Conservation (phyloP, 2,329 filamentous ascomycete genomes). For the Lasiodiplodia citricola region DNA sequence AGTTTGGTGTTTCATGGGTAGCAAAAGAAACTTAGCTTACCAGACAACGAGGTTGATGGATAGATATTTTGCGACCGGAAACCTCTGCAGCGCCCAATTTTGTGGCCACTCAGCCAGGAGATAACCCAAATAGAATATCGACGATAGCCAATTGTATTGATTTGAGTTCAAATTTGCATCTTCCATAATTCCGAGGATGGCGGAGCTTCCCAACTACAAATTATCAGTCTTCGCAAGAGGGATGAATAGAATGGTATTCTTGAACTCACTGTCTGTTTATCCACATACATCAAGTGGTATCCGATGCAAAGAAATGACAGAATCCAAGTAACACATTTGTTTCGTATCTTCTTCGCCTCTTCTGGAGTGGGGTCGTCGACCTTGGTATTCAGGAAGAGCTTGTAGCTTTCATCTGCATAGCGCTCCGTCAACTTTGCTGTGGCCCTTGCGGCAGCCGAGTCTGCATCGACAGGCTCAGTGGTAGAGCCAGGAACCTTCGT, state of each 20-base stretch:
- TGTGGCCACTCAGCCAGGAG: conserved; percentile 34
- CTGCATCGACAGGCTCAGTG: neutral
- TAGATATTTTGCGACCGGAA: conserved; percentile 20
- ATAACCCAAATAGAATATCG: conserved; percentile 32
- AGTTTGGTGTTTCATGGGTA: neutral
- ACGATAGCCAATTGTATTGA: conserved; percentile 37
- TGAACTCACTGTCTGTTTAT: conserved; percentile 42
- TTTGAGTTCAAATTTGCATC: conserved; percentile 36
- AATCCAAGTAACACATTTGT: conserved; percentile 46
- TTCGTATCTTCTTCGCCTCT: conserved; percentile 38
- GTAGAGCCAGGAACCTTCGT: neutral
- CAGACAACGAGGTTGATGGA: conserved; percentile 2
- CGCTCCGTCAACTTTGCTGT: conserved; percentile 44
- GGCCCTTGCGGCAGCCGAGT: neutral
- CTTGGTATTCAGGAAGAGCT: conserved; percentile 47
- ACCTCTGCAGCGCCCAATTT: conserved; percentile 33
- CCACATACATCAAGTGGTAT: conserved; percentile 50
- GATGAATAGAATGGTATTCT: no score
- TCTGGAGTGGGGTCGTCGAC: conserved; percentile 45
- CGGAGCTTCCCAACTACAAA: conserved; percentile 32
- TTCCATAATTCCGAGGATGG: conserved; percentile 41
- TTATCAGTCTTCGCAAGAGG: neutral
- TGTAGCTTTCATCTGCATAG: conserved; percentile 51
- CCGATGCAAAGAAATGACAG: conserved; percentile 48
- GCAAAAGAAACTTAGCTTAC: neutral